Base-by-base conservation (phyloP, 2,329 filamentous ascomycete genomes). In the Aspergillus hortae region DNA sequence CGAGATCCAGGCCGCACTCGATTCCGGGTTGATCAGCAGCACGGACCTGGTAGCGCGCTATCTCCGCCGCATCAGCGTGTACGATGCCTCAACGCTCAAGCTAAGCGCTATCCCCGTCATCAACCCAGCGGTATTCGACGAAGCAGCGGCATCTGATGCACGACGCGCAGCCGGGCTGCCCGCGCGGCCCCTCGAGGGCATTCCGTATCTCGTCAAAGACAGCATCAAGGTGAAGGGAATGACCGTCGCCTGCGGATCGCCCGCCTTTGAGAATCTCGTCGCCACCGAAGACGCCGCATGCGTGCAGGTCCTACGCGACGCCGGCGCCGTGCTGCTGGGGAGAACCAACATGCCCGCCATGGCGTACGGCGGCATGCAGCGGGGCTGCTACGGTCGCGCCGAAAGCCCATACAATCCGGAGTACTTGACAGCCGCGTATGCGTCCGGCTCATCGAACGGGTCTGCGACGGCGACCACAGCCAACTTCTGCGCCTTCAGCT, bases 291-390 rank as follows among this genome's bases (percentile, higher is more conserved):
- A 85, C 61, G 78, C 80, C 1, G 77, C 77, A 3, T 75, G 77
- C 5, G 79, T 80, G 0, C 58, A 71, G 10, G 65, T 68, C 9
- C 67, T 85, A 5, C 70, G 75, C 4, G 67, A 73, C 25, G 77
- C 78, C 1, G 80, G 80, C 1, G 78, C 74, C 0, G 67, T 83
- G 1, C 63, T 81, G 17, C 67, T 83, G 0, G 82, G 82, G 0
- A 74, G 77, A 42, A 83, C 82, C 0, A 85, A 84, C 51, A 82
- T 84, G 76, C 81, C 79, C 0, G 77, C 81, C 0, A 82, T 84
- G 79, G 81, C 81, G 10, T 76, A 77, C 19, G 80, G 80, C 0
- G 81, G 82, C 0, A 82, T 81, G 74, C 80, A 83, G 53, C 70
- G 81, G 6, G 81, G 81, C 0, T 56, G 80, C 0, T 82, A 82